These are phyloP conservation scores for Lachnellula subtilissima DNA, from an alignment of 2,329 filamentous ascomycete species.

Conservation along the genomic window DNA sequence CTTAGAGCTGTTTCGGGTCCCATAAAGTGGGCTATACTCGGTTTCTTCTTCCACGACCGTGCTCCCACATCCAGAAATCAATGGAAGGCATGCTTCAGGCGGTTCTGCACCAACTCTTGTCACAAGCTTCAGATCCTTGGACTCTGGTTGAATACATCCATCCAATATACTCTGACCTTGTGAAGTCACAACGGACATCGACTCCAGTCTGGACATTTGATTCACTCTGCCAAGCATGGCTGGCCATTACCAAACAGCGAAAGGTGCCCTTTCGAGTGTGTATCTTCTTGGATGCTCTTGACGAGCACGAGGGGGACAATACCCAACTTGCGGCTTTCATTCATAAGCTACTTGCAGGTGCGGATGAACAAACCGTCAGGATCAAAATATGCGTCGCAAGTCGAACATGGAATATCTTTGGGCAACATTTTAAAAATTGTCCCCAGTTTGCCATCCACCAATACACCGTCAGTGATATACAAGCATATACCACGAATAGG, in stretches of 20 bases:
- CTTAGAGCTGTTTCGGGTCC: not conserved
- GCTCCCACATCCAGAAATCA: not conserved
- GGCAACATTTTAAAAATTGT: not conserved
- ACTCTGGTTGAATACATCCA: not conserved
- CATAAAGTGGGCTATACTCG: not conserved
- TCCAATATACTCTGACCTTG: not conserved
- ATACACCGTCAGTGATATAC: not conserved
- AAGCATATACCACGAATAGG: not conserved
- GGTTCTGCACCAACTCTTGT: not conserved
- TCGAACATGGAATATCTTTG: slow-evolving; percentile 1
- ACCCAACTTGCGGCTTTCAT: not conserved
- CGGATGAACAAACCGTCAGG: not conserved
- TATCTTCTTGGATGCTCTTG: slow-evolving; percentile 5
- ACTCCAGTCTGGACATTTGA: not conserved
- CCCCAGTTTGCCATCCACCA: slow-evolving; percentile 1
- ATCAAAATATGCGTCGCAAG: slow-evolving; percentile 3
- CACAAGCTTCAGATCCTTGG: not conserved
- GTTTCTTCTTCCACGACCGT: not conserved
- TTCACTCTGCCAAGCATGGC: not conserved
- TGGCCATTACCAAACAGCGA: not conserved
- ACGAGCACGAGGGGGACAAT: slow-evolving; percentile 5
- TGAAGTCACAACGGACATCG: not conserved
- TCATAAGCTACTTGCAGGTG: not conserved
- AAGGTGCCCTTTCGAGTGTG: not conserved
- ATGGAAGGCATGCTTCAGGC: not conserved